A percentile compares a stretch with the other conserved stretches of the same genome.
Conservation (phyloP, 116 monocot species). For the Cymodocea nodosa region DNA sequence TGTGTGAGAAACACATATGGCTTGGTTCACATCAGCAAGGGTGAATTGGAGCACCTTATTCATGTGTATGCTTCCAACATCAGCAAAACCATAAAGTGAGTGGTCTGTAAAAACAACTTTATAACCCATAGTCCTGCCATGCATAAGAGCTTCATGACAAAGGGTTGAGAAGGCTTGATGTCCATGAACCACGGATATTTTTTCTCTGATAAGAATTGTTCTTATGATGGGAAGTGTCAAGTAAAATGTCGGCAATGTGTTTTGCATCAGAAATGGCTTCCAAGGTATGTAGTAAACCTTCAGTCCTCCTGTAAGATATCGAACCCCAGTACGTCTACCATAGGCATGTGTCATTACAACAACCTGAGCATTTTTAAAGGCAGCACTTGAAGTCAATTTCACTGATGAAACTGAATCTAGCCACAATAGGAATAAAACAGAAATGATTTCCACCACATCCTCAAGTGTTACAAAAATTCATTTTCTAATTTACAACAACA, state of each 20-base stretch:
- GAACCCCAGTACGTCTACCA: constrained; percentile 76
- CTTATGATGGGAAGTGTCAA: constrained; percentile 72
- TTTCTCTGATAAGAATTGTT: constrained; percentile 75
- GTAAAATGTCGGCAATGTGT: constrained; percentile 78
- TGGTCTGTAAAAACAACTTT: constrained; percentile 89
- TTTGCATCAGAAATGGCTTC: constrained; percentile 89
- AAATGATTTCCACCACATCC: too few relatives aligned
- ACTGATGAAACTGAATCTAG: not conserved
- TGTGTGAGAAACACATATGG: constrained; percentile 94
- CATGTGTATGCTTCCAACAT: constrained; percentile 95
- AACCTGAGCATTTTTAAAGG: constrained; percentile 23
- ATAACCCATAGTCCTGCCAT: constrained; percentile 90
- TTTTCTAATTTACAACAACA: too few relatives aligned
- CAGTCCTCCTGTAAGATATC: constrained; percentile 77
- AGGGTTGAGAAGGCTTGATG: constrained; percentile 97
- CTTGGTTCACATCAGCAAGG: constrained; percentile 79
- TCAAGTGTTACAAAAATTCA: too few relatives aligned
- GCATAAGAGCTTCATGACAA: constrained; percentile 93
- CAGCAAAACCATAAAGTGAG: constrained; percentile 92
- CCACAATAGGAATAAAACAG: not conserved
- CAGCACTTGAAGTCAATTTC: not conserved
- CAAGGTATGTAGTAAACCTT: constrained; percentile 93
- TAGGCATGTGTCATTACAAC: constrained; percentile 93
- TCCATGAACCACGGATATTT: constrained; percentile 89
- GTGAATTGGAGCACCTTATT: constrained; percentile 95